These are phyloP conservation scores for Russula sp. DNA, from an alignment of 768 basidiomycete species.

Conservation along the genomic window DNA sequence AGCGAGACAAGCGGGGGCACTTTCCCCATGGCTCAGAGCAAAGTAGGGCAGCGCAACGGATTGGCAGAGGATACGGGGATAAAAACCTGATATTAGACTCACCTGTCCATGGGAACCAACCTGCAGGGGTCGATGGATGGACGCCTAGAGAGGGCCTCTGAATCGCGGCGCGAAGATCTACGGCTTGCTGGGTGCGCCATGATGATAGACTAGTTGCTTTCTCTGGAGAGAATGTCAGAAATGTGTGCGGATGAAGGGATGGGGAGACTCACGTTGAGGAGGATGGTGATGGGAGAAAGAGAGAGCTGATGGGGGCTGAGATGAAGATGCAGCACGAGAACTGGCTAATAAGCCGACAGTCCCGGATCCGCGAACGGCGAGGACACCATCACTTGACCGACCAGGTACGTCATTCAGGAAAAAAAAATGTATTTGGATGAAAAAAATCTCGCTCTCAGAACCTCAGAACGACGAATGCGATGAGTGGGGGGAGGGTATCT, in stretches of 20 bases:
- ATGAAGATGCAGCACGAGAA: background rate
- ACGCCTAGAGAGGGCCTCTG: constrained; percentile 51
- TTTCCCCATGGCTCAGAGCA: background rate
- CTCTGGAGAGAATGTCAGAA: background rate
- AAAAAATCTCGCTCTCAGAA: too few relatives aligned
- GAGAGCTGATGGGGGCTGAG: background rate
- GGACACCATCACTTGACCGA: background rate
- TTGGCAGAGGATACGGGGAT: background rate
- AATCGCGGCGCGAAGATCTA: constrained; percentile 37
- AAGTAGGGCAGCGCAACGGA: background rate
- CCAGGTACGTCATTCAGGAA: background rate
- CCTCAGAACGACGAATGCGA: background rate
- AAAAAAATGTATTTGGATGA: too few relatives aligned
- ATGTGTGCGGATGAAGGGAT: constrained; percentile 1
- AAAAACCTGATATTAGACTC: background rate
- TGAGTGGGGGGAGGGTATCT: background rate
- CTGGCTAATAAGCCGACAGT: background rate
- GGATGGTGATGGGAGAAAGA: background rate
- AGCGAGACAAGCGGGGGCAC: background rate
- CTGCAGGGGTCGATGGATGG: constrained; percentile 71
- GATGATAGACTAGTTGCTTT: constrained; percentile 18
- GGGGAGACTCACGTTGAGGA: constrained; percentile 14
- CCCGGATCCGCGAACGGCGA: background rate
- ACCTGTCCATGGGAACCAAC: constrained; percentile 79
- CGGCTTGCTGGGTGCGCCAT: constrained; percentile 35